phyloP scores from a whole-genome alignment of 208 protist genomes.

The Acanthamoeba culbertsoni region DNA sequence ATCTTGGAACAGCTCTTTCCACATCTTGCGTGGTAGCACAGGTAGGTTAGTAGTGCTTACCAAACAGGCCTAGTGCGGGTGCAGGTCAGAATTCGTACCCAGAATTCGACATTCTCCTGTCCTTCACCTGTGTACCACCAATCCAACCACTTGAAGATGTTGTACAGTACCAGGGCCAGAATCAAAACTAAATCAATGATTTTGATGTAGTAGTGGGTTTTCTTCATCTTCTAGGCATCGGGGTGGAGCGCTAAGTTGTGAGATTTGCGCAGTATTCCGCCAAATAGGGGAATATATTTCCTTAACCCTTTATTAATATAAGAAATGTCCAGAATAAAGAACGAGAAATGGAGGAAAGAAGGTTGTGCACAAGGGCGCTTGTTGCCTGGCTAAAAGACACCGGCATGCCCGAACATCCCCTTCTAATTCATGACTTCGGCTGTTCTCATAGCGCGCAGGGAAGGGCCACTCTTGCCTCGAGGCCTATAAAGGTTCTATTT shows the following conservation, averaged over 20 bases:
- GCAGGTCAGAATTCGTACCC: not conserved
- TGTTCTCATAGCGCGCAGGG: not conserved
- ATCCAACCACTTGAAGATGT: not conserved
- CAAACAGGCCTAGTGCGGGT: not conserved
- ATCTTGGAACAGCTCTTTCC: not conserved
- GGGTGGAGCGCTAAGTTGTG: not conserved
- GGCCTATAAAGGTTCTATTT: not conserved
- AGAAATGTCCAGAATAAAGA: not conserved
- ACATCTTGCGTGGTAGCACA: not conserved
- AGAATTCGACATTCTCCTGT: not conserved
- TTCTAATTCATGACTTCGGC: not conserved
- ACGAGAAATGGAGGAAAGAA: not conserved
- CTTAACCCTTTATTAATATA: not conserved
- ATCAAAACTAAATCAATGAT: conserved; percentile 3
- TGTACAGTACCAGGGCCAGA: conserved; percentile 1
- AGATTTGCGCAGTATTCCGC: no score
- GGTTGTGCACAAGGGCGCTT: not conserved
- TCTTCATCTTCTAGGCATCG: conserved; percentile 5
- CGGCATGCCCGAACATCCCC: not conserved
- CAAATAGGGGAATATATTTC: no score
- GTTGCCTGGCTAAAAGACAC: not conserved
- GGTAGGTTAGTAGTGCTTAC: no score
- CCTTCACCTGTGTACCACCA: not conserved
- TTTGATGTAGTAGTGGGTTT: not conserved
- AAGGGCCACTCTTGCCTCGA: not conserved